Conservation (phyloP, 441 rosid genomes). For the Aquilaria agallochum region DNA sequence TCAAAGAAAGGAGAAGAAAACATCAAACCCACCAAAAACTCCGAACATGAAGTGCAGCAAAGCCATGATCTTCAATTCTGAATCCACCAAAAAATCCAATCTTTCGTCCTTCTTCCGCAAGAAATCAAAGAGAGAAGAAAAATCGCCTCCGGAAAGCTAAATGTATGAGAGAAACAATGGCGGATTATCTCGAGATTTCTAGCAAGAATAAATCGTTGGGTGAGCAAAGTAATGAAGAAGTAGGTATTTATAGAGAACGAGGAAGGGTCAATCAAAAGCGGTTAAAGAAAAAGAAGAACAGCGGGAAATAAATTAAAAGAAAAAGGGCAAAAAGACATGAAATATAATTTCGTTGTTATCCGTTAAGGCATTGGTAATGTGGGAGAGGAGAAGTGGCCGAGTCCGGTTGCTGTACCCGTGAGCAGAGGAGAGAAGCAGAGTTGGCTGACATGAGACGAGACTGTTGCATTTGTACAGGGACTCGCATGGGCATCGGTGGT, state of each 20-base stretch:
- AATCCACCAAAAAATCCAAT: slow-evolving; percentile 1
- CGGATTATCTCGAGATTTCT: not conserved
- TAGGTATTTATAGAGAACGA: slow-evolving; percentile 24
- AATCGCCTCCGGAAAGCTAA: not conserved
- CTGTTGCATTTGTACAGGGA: too few relatives aligned
- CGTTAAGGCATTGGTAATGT: not conserved
- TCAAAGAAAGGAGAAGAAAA: slow-evolving; percentile 3
- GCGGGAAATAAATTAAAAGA: slow-evolving; percentile 2
- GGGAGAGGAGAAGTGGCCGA: slow-evolving; percentile 3
- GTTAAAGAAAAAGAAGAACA: not conserved
- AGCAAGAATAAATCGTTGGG: not conserved
- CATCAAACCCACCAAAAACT: slow-evolving; percentile 55
- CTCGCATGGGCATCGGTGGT: too few relatives aligned
- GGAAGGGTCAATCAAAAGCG: not conserved
- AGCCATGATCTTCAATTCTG: slow-evolving; percentile 28
- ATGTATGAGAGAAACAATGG: not conserved
- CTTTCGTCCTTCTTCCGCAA: slow-evolving; percentile 3
- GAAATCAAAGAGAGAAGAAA: slow-evolving; percentile 4
- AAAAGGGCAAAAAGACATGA: not conserved
- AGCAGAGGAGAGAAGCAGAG: not conserved
- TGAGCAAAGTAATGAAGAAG: slow-evolving; percentile 3
- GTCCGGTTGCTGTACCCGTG: slow-evolving; percentile 5
- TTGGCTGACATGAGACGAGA: too few relatives aligned
- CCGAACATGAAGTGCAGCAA: slow-evolving; percentile 79
- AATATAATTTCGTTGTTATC: slow-evolving; percentile 3